Evolutionary conservation across 768 basidiomycete species (phyloP).

Genomic region (Pleurotus salmoneostramineus): DNA sequence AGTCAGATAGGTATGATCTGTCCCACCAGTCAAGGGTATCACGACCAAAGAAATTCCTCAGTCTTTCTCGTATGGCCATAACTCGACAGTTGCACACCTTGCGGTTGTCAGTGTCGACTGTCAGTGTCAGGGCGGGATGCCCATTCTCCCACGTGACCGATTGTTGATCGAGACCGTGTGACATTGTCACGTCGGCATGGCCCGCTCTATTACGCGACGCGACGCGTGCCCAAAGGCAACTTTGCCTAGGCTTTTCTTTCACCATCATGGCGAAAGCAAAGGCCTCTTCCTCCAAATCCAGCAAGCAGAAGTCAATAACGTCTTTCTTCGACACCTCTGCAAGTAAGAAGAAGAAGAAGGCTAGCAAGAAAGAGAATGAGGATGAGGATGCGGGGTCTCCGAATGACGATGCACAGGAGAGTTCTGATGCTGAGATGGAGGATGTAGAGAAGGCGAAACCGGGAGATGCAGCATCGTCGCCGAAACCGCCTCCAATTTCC

Average conservation of each 20-base stretch:
- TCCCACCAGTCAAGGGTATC: constrained; percentile 39
- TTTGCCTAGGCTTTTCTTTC: constrained; percentile 10
- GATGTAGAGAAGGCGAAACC: constrained; percentile 24
- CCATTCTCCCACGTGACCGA: not conserved
- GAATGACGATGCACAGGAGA: not conserved
- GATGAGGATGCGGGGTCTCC: not conserved
- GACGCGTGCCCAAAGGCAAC: constrained; percentile 12
- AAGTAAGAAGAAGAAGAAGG: constrained; percentile 17
- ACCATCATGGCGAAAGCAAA: constrained; percentile 47
- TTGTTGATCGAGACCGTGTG: not conserved
- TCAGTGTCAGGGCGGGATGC: not conserved
- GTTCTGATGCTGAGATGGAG: constrained; percentile 28
- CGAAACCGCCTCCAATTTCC: constrained; percentile 73
- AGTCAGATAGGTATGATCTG: constrained; percentile 49
- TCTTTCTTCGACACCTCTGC: constrained; percentile 46
- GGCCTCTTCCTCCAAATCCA: constrained; percentile 24
- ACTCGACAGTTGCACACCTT: not conserved
- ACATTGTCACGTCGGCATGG: not conserved
- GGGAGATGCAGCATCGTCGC: constrained; percentile 35
- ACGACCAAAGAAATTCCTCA: constrained; percentile 23
- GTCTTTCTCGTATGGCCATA: not conserved
- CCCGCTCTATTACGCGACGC: constrained; percentile 1
- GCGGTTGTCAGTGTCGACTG: not conserved
- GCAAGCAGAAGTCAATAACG: constrained; percentile 50
- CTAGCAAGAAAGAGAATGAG: not conserved